These are phyloP conservation scores for Paraphoma chrysanthemicola DNA, from an alignment of 2,329 filamentous ascomycete species.

Conservation along the genomic window DNA sequence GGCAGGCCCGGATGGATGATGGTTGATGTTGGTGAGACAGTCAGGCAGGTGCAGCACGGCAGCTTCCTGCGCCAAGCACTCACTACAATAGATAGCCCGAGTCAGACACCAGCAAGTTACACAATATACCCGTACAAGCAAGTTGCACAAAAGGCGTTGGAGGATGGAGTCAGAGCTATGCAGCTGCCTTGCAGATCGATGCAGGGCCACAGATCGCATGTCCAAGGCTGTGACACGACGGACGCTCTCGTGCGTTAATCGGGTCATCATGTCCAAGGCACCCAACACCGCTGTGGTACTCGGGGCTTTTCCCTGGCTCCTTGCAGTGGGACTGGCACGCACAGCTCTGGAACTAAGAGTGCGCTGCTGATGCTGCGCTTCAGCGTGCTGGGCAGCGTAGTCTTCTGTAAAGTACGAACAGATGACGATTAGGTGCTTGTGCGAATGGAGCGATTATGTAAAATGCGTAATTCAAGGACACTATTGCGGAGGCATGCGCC, in stretches of 20 bases:
- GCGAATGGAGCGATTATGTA: constrained; percentile 3
- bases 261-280: not conserved
- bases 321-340: not conserved
- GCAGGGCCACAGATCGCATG: constrained; percentile 12
- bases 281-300: constrained; percentile 5
- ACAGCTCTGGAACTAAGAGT: not conserved
- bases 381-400: not conserved
- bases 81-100: not conserved
- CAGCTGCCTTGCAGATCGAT: constrained; percentile 20
- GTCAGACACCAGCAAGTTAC: not conserved
- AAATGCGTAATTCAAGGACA: constrained; percentile 1
- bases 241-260: constrained; percentile 10
- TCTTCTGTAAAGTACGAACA: not conserved
- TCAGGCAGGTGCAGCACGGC: not conserved
- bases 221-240: constrained; percentile 11
- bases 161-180: constrained; percentile 8
- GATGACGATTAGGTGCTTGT: not conserved
- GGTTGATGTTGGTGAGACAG: not conserved
- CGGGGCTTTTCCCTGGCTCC: not conserved
- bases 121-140: not conserved
- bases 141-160: constrained; percentile 12
- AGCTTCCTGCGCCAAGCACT: not conserved
- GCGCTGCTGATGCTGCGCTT: not conserved
- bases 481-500: constrained; percentile 7
- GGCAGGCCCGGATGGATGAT: not conserved